Evolutionary conservation across 352 stramenopile species (phyloP), one percentile per base, ranked within the genome.

Genomic region (Phytophthora cryptogea): DNA sequence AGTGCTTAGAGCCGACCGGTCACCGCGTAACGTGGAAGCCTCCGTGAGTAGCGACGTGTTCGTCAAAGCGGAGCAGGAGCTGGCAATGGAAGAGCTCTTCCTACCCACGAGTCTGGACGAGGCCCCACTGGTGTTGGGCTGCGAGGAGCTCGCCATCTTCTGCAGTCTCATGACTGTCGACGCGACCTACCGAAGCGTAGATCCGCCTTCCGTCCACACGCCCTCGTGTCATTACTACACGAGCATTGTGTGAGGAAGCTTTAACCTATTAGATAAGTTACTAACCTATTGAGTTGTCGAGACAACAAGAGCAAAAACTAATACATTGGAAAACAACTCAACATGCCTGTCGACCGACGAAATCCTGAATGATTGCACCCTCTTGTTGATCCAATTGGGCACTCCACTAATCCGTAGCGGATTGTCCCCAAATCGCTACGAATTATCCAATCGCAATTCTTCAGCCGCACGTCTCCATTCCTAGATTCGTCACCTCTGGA

Each of bases 121-220:
- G 36, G 79, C 77, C 31, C 83, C 83, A 8, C 55, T 88, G n/a
- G 71, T 40, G 23, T 69, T 92, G 10, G 64, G 72, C 4, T 81
- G 66, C 43, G 81, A 92, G 43, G 80, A 92, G 59, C 74, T 92
- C 31, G 70, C 72, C 20, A 88, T 92, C 63, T 92, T 92, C 60
- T 90, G 72, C 74, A 86, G 73, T 44, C 71, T 90, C 68, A 92
- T 92, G 83, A 81, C 75, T 11, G 86, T 86, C 47, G 83, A 90
- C 57, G 14, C 54, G 10, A 72, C 64, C 37, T 60, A 80, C 31
- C 63, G 66, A 16, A 36, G 27, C 41, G 28, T 48, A 43, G 27
- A 68, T 7, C 3, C 60, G 28, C 35, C 63, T 47, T 46, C 59
- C 61, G 9, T 32, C 30, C 41, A 32, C 43, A 60, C 56, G 6